A percentile compares a stretch with the other conserved stretches of the same genome.
phyloP scores from a whole-genome alignment of 257 asterid genomes.

The Parsonsia alboflavescens region DNA sequence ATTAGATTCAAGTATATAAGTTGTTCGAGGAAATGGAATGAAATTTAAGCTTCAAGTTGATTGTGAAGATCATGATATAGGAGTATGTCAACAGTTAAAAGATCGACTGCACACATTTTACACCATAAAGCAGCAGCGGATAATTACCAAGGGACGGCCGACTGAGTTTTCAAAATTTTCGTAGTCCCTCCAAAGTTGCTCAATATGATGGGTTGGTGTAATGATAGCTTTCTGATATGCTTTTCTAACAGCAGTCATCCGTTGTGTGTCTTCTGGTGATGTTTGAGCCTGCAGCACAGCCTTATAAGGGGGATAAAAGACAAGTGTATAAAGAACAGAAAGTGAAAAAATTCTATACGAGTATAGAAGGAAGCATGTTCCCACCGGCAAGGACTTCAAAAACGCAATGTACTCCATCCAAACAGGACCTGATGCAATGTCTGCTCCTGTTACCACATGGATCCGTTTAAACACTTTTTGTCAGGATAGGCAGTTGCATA shows the following conservation, averaged over 20 bases:
- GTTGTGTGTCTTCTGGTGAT: slow-evolving; percentile 65
- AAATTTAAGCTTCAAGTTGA: neutral
- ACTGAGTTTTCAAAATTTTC: slow-evolving; percentile 94
- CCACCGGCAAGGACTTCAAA: slow-evolving; percentile 84
- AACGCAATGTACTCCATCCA: slow-evolving; percentile 93
- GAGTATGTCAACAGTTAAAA: neutral
- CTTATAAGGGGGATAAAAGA: slow-evolving; percentile 13
- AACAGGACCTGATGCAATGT: slow-evolving; percentile 86
- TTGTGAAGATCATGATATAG: neutral
- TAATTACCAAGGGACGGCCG: slow-evolving; percentile 84
- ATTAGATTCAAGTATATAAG: neutral
- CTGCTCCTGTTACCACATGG: slow-evolving; percentile 63
- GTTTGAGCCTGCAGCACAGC: slow-evolving; percentile 64
- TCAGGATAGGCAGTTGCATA: neutral
- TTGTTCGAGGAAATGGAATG: neutral
- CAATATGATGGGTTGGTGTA: slow-evolving; percentile 82
- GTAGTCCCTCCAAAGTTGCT: slow-evolving; percentile 98
- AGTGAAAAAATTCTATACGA: slow-evolving; percentile 13
- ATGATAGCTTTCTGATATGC: slow-evolving; percentile 86
- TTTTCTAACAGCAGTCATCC: slow-evolving; percentile 83
- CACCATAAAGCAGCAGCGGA: slow-evolving; percentile 9
- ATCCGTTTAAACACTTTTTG: neutral
- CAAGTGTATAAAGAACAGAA: slow-evolving; percentile 13
- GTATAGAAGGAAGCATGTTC: slow-evolving; percentile 18
- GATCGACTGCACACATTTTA: neutral